These are phyloP conservation scores for Thamnidium elegans DNA, from an alignment of 192 early-diverging fungal genomes.

Conservation along the genomic window DNA sequence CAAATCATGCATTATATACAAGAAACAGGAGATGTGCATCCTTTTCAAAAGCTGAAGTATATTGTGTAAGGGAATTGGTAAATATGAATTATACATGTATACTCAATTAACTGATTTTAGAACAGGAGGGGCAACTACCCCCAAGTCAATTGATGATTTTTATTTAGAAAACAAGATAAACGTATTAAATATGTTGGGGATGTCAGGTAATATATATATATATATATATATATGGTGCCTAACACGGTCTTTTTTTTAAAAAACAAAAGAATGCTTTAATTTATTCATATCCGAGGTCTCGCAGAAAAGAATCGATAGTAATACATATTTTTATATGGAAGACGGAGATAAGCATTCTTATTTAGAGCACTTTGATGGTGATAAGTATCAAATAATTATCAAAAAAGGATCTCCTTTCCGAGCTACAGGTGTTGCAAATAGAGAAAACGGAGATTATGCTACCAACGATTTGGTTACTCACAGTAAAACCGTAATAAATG, in stretches of 20 bases:
- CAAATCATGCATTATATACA: neutral
- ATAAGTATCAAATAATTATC: conserved; percentile 3
- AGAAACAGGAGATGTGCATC: neutral
- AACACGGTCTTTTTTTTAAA: too few relatives aligned
- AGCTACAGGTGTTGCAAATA: neutral
- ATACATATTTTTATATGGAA: neutral
- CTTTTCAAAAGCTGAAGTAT: neutral
- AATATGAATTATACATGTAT: too few relatives aligned
- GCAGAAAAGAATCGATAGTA: neutral
- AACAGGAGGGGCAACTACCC: too few relatives aligned
- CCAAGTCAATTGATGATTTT: too few relatives aligned
- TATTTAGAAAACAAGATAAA: too few relatives aligned
- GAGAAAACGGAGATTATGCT: conserved; percentile 19
- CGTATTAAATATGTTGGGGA: too few relatives aligned
- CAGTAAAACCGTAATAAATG: neutral
- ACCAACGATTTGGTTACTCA: conserved; percentile 24
- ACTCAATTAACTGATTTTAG: too few relatives aligned
- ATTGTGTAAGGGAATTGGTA: neutral
- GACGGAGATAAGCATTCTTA: neutral
- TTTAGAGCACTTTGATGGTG: neutral
- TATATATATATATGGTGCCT: too few relatives aligned
- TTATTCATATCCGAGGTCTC: neutral
- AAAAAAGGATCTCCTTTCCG: neutral
- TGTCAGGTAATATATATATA: too few relatives aligned
- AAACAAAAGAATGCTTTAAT: neutral